Base-by-base conservation (phyloP, 1,284 basidiomycete genomes). In the Thelephora terrestris region DNA sequence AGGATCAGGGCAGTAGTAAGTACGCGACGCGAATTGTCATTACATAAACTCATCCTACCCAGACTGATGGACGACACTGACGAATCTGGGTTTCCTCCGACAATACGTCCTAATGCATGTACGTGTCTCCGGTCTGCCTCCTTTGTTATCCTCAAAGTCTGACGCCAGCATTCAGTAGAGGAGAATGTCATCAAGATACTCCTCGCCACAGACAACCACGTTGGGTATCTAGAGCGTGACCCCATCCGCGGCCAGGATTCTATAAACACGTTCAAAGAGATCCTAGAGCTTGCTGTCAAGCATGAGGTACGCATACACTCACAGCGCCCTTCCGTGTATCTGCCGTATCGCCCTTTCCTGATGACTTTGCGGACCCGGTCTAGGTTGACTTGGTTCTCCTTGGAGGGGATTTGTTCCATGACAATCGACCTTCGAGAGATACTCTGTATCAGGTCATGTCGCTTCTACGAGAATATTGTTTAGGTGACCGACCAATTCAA, bases 341-440 rank as follows among this genome's bases (percentile, higher is more conserved):
- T 27, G 20, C 18, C 7, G n/a, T 23, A 24, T 35, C 21, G 17
- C 7, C 14, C 29, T 9, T 25, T 16, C 20, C 36, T n/a, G 17
- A 12, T 38, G 40, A 40, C n/a, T 5, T 34, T 7, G 14, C 14
- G 29, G 29, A 12, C 29, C 29, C 23, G 10, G 29, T 25, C 21
- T 55, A 92, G 89, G 93, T 95, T 46, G 93, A 97, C 67, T 91
- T 96, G 60, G 77, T 99, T 48, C 76, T 99, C 2, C 79, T 98
- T 1, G 94, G 88, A 12, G 95, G 96, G 9, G 96, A 99, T 65
- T 72, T 99, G 6, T 99, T 99, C 61, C 96, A 99, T 64, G 96
- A 99, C 61, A 99, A 99, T 64, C 80, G 92, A 53, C 96, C 96
- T 0, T 91, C 91, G 25, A 71, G 94, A 56, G 87, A 92, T 38